These are phyloP conservation scores for Aspergillus fischeri DNA, from an alignment of 2,329 filamentous ascomycete genomes.

Conservation along the genomic window DNA sequence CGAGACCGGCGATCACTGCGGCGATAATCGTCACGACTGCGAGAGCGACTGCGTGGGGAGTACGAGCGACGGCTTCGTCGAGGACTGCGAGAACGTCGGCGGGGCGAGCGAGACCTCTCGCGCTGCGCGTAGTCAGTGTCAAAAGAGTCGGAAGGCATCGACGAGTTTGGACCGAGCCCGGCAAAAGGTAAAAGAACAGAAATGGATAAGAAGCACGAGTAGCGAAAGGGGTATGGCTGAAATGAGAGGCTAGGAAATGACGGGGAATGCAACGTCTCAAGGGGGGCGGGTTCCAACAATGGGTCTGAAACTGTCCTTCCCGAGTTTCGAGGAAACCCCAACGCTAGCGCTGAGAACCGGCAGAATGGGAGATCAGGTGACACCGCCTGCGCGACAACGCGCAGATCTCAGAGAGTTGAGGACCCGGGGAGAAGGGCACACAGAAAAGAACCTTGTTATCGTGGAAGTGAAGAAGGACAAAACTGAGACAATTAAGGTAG, in stretches of 20 bases:
- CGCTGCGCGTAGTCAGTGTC: constrained; percentile 55
- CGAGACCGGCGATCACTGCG: constrained; percentile 72
- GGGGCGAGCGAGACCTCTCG: constrained; percentile 67
- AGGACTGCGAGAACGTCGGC: constrained; percentile 75
- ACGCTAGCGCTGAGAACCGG: not conserved
- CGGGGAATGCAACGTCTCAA: not conserved
- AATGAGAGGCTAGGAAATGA: not conserved
- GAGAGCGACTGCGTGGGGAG: constrained; percentile 73
- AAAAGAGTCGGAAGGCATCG: constrained; percentile 25
- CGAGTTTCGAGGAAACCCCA: not conserved
- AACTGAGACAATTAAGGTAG: not conserved
- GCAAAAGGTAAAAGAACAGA: constrained; percentile 1
- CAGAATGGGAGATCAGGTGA: not conserved
- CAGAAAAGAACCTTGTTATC: not conserved
- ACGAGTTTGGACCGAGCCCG: not conserved
- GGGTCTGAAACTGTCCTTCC: not conserved
- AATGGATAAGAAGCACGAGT: constrained; percentile 1
- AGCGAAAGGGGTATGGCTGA: not conserved
- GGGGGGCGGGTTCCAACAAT: not conserved
- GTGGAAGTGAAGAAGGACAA: not conserved
- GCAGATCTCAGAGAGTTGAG: not conserved
- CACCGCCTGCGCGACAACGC: not conserved
- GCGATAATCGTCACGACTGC: constrained; percentile 73
- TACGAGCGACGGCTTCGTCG: constrained; percentile 72
- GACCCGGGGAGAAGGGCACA: not conserved